phyloP scores from a whole-genome alignment of 2,329 filamentous ascomycete species.

The Lecanicillium sp. region DNA sequence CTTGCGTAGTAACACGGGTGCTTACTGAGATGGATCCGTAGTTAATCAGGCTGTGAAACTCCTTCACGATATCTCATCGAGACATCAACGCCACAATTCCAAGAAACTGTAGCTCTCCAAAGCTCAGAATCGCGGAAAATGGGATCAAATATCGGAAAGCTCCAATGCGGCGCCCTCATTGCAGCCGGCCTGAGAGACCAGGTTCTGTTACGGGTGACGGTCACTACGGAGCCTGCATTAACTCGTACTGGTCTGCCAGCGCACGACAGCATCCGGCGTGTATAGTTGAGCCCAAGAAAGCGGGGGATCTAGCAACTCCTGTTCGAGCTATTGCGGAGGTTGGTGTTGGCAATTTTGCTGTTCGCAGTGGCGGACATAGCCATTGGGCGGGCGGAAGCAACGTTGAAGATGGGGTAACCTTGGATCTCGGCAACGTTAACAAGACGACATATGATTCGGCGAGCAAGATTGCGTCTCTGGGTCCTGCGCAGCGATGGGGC shows the following conservation, averaged over 20 bases:
- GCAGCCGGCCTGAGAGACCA: too few species aligned
- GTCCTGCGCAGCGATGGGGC: slow-evolving; percentile 27
- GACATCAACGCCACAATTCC: too few species aligned
- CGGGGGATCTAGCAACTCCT: slow-evolving; percentile 13
- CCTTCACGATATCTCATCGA: too few species aligned
- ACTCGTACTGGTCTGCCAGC: slow-evolving; percentile 17
- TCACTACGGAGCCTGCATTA: slow-evolving; percentile 11
- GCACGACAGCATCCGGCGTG: slow-evolving; percentile 15
- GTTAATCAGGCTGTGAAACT: too few species aligned
- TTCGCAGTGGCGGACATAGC: slow-evolving; percentile 12
- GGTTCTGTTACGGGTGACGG: too few species aligned
- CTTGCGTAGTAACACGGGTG: too few species aligned
- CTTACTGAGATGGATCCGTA: too few species aligned
- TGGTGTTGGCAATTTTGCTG: slow-evolving; percentile 10
- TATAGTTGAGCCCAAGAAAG: slow-evolving; percentile 15
- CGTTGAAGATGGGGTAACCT: slow-evolving; percentile 12
- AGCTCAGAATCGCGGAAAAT: too few species aligned
- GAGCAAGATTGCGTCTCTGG: slow-evolving; percentile 21
- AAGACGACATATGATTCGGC: slow-evolving; percentile 19
- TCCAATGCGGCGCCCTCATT: too few species aligned
- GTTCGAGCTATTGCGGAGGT: slow-evolving; percentile 10
- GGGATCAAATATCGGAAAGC: too few species aligned
- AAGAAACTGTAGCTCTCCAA: too few species aligned
- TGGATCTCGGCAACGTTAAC: slow-evolving; percentile 18
- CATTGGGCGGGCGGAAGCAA: slow-evolving; percentile 3